These are phyloP conservation scores for Fusarium caatingaense DNA, from an alignment of 2,329 filamentous ascomycete genomes.

Conservation along the genomic window DNA sequence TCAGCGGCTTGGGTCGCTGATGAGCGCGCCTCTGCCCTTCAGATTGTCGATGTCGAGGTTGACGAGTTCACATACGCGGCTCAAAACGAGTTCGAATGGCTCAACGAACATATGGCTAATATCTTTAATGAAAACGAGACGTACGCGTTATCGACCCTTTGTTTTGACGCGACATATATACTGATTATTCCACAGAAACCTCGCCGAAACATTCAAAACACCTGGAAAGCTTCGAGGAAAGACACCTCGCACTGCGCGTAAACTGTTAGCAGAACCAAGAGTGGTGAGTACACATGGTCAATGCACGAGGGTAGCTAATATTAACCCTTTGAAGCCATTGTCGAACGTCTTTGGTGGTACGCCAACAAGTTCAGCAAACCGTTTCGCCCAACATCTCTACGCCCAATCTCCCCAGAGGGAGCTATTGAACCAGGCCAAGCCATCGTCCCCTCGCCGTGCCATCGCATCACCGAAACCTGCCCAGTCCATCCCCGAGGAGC, in stretches of 20 bases:
- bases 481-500: conserved; percentile 20
- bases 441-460: conserved; percentile 49
- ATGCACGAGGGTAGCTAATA: not conserved
- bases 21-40: conserved; percentile 81
- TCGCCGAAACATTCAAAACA: conserved; percentile 96
- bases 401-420: conserved; percentile 65
- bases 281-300: conserved; percentile 63
- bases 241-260: conserved; percentile 78
- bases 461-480: conserved; percentile 48
- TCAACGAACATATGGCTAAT: conserved; percentile 98
- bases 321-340: conserved; percentile 62
- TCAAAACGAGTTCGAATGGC: conserved; percentile 94
- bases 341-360: conserved; percentile 69
- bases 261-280: conserved; percentile 67
- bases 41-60: conserved; percentile 82
- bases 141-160: conserved; percentile 61
- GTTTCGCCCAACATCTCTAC: conserved; percentile 62
- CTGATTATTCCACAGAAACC: conserved; percentile 69
- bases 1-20: conserved; percentile 86
- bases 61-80: conserved; percentile 95
- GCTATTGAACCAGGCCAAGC: conserved; percentile 51
- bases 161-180: conserved; percentile 7
- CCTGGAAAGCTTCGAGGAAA: conserved; percentile 85
- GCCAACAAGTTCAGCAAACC: conserved; percentile 64
- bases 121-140: conserved; percentile 89